A percentile compares a stretch with the other conserved stretches of the same genome.
Evolutionary conservation across 805 yeast species (phyloP).

Genomic region (Saccharomycopsis vini): DNA sequence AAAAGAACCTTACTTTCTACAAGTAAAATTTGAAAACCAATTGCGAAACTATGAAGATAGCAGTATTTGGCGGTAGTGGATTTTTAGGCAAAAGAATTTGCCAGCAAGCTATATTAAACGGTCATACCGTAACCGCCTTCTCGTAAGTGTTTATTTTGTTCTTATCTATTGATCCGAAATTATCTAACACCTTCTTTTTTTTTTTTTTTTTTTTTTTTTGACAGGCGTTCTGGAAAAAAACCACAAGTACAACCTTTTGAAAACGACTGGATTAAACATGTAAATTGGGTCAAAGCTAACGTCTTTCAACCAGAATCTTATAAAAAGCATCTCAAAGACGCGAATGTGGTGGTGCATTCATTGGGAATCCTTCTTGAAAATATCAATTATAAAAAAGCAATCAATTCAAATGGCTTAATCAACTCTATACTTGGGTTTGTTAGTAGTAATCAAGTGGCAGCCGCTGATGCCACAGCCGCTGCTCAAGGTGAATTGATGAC

Average conservation of each 20-base stretch:
- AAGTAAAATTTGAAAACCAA: too few relatives aligned
- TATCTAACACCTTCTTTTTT: too few relatives aligned
- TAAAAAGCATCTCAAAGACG: slow-evolving; percentile 23
- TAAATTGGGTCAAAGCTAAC: slow-evolving; percentile 60
- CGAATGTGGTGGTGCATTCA: slow-evolving; percentile 70
- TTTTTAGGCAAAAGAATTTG: slow-evolving; percentile 67
- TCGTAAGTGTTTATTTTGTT: slow-evolving; percentile 30
- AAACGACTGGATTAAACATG: slow-evolving; percentile 57
- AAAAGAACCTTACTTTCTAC: slow-evolving; percentile 28
- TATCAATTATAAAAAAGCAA: slow-evolving; percentile 53
- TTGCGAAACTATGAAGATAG: too few relatives aligned
- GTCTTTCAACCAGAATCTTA: slow-evolving; percentile 59
- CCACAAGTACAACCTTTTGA: slow-evolving; percentile 19
- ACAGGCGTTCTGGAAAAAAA: not conserved
- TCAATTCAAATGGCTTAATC: not conserved
- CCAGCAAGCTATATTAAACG: slow-evolving; percentile 52
- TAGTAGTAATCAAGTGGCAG: not conserved
- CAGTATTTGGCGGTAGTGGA: slow-evolving; percentile 85
- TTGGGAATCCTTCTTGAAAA: slow-evolving; percentile 71
- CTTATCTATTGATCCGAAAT: too few relatives aligned
- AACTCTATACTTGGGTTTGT: not conserved
- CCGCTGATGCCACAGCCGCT: slow-evolving; percentile 9
- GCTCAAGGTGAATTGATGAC: not conserved
- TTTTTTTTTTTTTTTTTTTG: too few relatives aligned
- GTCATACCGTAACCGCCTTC: slow-evolving; percentile 61